Conservation (phyloP, 805 yeast species). For the Saccharomycopsis olivae region DNA sequence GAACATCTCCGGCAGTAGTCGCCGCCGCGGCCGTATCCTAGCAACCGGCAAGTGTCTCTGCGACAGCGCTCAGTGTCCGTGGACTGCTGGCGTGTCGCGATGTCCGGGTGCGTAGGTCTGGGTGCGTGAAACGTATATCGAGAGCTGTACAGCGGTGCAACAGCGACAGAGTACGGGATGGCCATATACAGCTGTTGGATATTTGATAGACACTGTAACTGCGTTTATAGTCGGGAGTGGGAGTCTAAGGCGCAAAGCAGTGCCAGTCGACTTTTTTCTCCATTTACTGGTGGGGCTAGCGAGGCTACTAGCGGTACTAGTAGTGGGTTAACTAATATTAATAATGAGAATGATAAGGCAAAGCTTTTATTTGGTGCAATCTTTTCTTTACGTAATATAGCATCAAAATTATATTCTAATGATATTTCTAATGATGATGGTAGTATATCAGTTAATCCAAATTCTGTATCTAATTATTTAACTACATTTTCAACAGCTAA, state of each 20-base stretch:
- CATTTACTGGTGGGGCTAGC: not conserved
- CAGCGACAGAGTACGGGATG: no score
- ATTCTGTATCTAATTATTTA: constrained; percentile 26
- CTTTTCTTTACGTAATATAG: constrained; percentile 67
- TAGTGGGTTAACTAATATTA: constrained; percentile 36
- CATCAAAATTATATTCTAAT: constrained; percentile 36
- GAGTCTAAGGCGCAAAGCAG: constrained; percentile 25
- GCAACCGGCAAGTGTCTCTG: no score
- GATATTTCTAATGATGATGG: not conserved
- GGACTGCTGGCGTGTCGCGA: no score
- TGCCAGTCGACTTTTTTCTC: constrained; percentile 16
- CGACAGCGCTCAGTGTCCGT: no score
- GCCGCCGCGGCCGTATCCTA: no score
- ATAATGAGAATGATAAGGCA: constrained; percentile 57
- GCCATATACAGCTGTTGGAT: constrained; percentile 80
- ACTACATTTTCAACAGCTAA: constrained; percentile 58
- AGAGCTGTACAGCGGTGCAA: no score
- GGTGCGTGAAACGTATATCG: no score
- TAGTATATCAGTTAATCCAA: constrained; percentile 2
- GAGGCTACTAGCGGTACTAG: constrained; percentile 8
- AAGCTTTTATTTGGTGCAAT: constrained; percentile 80
- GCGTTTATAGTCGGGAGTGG: constrained; percentile 77
- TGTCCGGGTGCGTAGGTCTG: no score
- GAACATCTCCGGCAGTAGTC: no score
- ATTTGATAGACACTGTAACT: constrained; percentile 86